phyloP scores from a whole-genome alignment of 306 rosid genomes.

The Fragaria ananassa region DNA sequence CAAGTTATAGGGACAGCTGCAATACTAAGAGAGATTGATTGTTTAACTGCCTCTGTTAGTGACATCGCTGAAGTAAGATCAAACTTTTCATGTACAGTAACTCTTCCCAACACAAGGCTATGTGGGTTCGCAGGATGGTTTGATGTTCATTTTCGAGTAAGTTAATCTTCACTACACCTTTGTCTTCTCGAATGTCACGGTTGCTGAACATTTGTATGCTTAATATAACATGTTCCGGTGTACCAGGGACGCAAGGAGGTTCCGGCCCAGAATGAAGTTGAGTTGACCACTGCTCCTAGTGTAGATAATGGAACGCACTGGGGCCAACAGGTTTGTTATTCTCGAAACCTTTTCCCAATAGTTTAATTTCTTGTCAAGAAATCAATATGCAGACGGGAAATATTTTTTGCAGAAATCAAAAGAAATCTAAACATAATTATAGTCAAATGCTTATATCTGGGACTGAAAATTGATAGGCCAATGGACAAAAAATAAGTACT shows the following conservation, averaged over 20 bases:
- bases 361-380: not conserved
- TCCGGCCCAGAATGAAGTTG: constrained; percentile 69
- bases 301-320: constrained; percentile 66
- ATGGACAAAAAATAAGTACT: not conserved
- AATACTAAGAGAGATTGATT: constrained; percentile 73
- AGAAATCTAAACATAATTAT: not conserved
- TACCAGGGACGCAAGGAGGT: constrained; percentile 84
- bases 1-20: constrained; percentile 86
- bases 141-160: constrained; percentile 94
- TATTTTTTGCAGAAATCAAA: not conserved
- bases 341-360: not conserved
- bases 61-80: constrained; percentile 76
- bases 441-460: not conserved
- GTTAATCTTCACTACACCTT: constrained; percentile 23
- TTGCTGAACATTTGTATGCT: constrained; percentile 15
- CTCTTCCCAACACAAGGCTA: constrained; percentile 51
- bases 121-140: constrained; percentile 96
- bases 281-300: constrained; percentile 93
- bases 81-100: constrained; percentile 49
- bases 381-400: not conserved
- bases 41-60: constrained; percentile 75
- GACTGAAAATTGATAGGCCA: not conserved
- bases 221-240: constrained; percentile 24
- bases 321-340: constrained; percentile 90
- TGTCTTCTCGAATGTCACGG: not conserved